These are phyloP conservation scores for Aspergillus floridensis DNA, from an alignment of 2,329 filamentous ascomycete genomes.

Conservation along the genomic window DNA sequence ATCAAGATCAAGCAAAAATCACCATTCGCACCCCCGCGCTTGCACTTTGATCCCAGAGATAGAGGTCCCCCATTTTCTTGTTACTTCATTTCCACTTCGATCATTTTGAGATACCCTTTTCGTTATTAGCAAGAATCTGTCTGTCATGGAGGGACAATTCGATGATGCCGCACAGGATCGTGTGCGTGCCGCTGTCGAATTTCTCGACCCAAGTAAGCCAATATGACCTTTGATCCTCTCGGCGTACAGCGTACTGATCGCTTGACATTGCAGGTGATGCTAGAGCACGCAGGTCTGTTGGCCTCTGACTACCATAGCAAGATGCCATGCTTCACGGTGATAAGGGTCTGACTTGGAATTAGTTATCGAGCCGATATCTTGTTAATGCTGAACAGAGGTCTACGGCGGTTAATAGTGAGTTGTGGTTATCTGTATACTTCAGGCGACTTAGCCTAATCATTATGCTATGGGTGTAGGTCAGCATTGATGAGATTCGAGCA, in stretches of 20 bases:
- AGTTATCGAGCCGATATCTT: constrained; percentile 92
- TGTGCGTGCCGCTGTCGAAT: constrained; percentile 83
- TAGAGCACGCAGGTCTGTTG: constrained; percentile 52
- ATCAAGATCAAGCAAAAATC: constrained; percentile 12
- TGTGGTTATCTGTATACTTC: neutral
- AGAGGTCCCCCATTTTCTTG: constrained; percentile 6
- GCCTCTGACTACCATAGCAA: neutral
- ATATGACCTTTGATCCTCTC: neutral
- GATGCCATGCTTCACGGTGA: neutral
- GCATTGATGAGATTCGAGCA: constrained; percentile 85
- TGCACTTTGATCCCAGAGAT: neutral
- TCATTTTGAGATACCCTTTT: neutral
- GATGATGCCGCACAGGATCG: constrained; percentile 83
- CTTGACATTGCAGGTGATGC: constrained; percentile 49
- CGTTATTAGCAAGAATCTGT: constrained; percentile 13
- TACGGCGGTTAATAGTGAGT: constrained; percentile 55
- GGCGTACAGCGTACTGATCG: neutral
- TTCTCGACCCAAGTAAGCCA: constrained; percentile 81
- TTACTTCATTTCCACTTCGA: constrained; percentile 10
- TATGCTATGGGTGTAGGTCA: constrained; percentile 51
- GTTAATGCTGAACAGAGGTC: constrained; percentile 63
- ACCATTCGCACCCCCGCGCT: constrained; percentile 10
- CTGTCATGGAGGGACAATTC: constrained; percentile 66
- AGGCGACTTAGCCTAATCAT: neutral
- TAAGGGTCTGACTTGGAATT: constrained; percentile 33